Evolutionary conservation across 1,284 basidiomycete genomes (phyloP).

Genomic region (Meripilus lineatus): DNA sequence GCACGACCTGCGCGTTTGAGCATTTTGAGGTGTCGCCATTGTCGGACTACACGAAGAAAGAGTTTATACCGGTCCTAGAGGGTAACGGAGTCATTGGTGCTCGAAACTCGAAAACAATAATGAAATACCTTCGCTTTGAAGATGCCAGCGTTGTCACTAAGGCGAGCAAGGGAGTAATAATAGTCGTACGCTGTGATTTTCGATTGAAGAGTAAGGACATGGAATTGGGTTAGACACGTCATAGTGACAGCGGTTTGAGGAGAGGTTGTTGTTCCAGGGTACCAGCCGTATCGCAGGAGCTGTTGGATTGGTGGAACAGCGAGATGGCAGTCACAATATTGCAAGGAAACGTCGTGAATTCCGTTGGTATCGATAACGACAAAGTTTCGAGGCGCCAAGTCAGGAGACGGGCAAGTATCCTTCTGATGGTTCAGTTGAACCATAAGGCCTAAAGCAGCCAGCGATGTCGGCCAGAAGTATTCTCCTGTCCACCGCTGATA

Average conservation of each 20-base stretch:
- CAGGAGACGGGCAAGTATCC: too few species aligned
- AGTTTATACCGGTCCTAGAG: conserved; percentile 1
- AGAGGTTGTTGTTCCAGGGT: conserved; percentile 1
- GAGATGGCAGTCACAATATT: conserved; percentile 7
- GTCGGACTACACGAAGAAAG: too few species aligned
- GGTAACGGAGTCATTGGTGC: background rate
- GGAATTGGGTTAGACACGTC: conserved; percentile 5
- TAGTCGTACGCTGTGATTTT: conserved; percentile 12
- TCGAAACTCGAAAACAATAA: too few species aligned
- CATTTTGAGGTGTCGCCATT: conserved; percentile 24
- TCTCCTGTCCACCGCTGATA: too few species aligned
- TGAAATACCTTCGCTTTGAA: conserved; percentile 2
- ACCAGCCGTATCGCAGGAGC: too few species aligned
- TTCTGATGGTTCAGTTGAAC: too few species aligned
- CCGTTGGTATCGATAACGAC: conserved; percentile 10
- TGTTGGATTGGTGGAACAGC: background rate
- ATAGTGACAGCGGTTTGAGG: conserved; percentile 10
- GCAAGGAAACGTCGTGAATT: conserved; percentile 6
- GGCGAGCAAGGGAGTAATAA: conserved; percentile 5
- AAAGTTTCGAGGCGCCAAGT: conserved; percentile 2
- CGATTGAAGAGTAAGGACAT: conserved; percentile 9
- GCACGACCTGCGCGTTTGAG: conserved; percentile 28
- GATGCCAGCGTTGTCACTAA: conserved; percentile 5
- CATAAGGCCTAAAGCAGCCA: too few species aligned
- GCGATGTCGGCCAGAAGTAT: too few species aligned